Base-by-base conservation (phyloP, 768 basidiomycete genomes). In the Russula brevipes region DNA sequence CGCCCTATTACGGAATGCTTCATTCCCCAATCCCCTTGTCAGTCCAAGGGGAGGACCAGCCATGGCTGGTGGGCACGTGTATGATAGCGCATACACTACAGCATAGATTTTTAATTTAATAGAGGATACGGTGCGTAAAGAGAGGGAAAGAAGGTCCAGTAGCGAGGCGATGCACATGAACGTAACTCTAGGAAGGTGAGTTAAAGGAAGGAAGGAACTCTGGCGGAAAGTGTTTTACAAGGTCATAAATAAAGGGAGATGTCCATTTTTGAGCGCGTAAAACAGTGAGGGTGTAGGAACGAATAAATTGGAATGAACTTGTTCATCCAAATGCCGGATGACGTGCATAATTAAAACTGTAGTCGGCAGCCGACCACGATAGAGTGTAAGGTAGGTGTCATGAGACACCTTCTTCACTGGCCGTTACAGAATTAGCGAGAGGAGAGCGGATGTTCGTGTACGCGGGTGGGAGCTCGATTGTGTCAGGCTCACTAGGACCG, bases 401-500 rank as follows among this genome's bases (percentile, higher is more conserved):
- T 44, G 41, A 44, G 35, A 44, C 47, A 31, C 16, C 36, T 41
- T 33, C n/a, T 10, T 35, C 11, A n/a, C 17, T 14, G 2, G 53
- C 17, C 3, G 54, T 19, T 17, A 41, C 12, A 19, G 58, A 41
- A 54, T 45, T 0, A 17, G 52, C 46, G 31, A 39, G 52, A 17
- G 58, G 58, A 39, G 53, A 50, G 14, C 67, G 67, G 52, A 91
- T 77, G 64, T 88, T 82, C 33, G 87, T 89, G 73, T 93, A 93
- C 36, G 89, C 89, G 2, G 90, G 90, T 14, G 90, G 90, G 54
- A 93, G 79, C 73, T 93, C 91, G 51, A 93, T 83, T 47, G 89
- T 91, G 73, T 89, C 90, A 16, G 82, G 71, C 66, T 84, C 81
- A 8, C 74, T 81, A 8, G 75, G 75, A 1, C 91, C 90, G 0